Evolutionary conservation across 768 basidiomycete species (phyloP).

Genomic region (Leccinum incarnatum): DNA sequence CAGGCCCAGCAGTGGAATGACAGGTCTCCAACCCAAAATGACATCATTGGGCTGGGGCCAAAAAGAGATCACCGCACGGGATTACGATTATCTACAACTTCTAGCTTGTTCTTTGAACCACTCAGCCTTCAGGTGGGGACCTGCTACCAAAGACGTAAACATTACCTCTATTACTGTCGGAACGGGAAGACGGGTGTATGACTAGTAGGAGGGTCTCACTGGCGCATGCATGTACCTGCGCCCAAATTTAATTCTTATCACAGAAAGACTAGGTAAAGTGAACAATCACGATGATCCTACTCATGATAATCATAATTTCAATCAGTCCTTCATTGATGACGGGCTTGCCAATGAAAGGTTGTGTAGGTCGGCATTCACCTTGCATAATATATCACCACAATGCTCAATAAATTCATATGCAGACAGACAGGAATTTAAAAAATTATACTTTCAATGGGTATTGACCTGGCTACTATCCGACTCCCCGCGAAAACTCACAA

Average conservation of each 20-base stretch:
- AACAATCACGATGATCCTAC: neutral
- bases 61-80: constrained; percentile 22
- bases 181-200: neutral
- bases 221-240: constrained; percentile 24
- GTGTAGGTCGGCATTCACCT: neutral
- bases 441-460: neutral
- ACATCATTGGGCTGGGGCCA: constrained; percentile 25
- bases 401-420: neutral
- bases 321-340: neutral
- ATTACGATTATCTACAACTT: constrained; percentile 24
- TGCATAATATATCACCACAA: neutral
- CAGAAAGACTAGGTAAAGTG: constrained; percentile 18
- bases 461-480: neutral
- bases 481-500: neutral
- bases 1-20: constrained; percentile 39
- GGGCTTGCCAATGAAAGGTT: neutral
- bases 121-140: constrained; percentile 15
- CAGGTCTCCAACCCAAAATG: constrained; percentile 42
- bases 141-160: constrained; percentile 20
- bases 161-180: constrained; percentile 14
- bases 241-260: constrained; percentile 17
- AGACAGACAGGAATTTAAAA: neutral
- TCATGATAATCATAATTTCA: neutral
- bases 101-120: constrained; percentile 22
- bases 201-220: neutral